A percentile compares a stretch with the other conserved stretches of the same genome.
Conservation (phyloP, 192 early-diverging fungal species). For the Linnemannia exigua region DNA sequence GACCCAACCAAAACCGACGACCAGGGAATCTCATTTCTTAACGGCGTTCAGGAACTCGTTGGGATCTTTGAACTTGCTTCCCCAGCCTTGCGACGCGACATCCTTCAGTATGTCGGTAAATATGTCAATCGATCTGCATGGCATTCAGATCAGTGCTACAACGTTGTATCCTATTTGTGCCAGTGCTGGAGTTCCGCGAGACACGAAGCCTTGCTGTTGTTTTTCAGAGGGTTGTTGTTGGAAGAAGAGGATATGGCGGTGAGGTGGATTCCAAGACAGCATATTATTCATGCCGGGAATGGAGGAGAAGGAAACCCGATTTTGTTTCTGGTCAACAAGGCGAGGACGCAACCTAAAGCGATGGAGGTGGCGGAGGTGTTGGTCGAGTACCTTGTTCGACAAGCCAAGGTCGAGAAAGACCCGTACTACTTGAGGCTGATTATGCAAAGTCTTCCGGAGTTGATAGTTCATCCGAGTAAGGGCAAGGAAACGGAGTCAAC, state of each 20-base stretch:
- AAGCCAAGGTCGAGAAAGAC: not conserved
- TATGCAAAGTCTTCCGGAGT: not conserved
- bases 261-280: not conserved
- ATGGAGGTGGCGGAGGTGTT: not conserved
- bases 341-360: not conserved
- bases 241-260: not conserved
- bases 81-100: not conserved
- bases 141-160: not conserved
- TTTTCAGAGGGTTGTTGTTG: not conserved
- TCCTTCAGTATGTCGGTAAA: not conserved
- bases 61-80: not conserved
- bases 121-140: not conserved
- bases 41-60: not conserved
- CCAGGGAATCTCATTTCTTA: not conserved
- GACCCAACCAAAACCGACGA: not conserved
- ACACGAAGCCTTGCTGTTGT: not conserved
- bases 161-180: not conserved
- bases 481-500: not conserved
- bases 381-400: not conserved
- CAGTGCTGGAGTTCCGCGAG: not conserved
- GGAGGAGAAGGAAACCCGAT: not conserved
- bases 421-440: not conserved
- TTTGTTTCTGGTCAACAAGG: not conserved
- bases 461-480: not conserved
- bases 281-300: not conserved